Base-by-base conservation (phyloP, 2,329 filamentous ascomycete species). In the Venturiaceae sp. region DNA sequence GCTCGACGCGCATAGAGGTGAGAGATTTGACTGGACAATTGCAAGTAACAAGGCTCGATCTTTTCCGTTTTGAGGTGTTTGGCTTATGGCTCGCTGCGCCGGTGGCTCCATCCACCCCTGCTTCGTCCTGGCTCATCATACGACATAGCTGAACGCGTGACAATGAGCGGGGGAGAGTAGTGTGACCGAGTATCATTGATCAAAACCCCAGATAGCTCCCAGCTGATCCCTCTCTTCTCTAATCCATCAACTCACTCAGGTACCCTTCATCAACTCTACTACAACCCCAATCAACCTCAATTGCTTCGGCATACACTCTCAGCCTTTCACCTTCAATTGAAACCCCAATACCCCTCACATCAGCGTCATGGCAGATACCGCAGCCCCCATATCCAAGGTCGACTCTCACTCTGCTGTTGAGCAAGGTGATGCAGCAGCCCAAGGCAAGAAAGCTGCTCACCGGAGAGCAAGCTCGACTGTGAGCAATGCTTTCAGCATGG, bases 381-480 rank as follows among this genome's bases (percentile, higher is more conserved):
- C 61, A 63, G 66, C 63, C 52, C 82, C 86, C 28, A 50, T 50
- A 50, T 23, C 44, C 23, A 50, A 50, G 44, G 44, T 50, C 44
- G 44, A 68, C 83, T 95, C 71, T 82, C 83, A 96, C 76, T 96
- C 92, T 61, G 90, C 90, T 78, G 84, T 95, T 70, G 85, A 90
- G 71, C 89, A 90, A 74, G 63, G 67, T 28, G 75, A 92, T 67
- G 82, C 83, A 64, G 81, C 82, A 67, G 44, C 28, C 16, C 23
- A 1, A 11, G 85, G 85, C 60, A 75, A 75, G 64, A 57, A 57
- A 32, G 28, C 33, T 33, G 23, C 39, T 41, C 81, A 86, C 70
- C 82, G 86, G 66, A 83, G 90, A 75, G 77, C 80, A 62, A 91
- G 89, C 72, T 92, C 89, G 58, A 83, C 80, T 68, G 81, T 82